Base-by-base conservation (phyloP, 768 basidiomycete genomes). In the Hygrocybe punicea region DNA sequence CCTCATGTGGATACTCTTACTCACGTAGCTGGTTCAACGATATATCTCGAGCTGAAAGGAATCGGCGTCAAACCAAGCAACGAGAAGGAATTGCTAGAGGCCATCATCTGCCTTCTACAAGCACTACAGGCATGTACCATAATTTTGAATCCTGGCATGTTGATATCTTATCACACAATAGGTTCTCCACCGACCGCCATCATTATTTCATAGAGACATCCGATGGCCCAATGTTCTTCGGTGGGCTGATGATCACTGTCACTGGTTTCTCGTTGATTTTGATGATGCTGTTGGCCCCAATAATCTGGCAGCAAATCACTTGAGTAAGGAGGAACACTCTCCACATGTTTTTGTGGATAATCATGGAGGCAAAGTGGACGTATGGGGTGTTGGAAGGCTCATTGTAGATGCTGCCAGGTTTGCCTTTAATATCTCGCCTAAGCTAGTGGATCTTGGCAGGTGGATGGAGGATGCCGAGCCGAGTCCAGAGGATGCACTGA, bases 121-220 rank as follows among this genome's bases (percentile, higher is more conserved):
- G 19, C 52, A 17, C 52, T 53, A 14, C 16, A 19, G 10, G 52
- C 37, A 53, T 53, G 50, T 13, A 51, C 21, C 50, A 29, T 25
- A 33, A 17, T 24, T 39, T 39, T 37, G 23, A 19, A 8, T 42
- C 3, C 7, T 16, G 9, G 13, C 4, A 39, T 39, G 13, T 23
- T n/a, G 35, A 14, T 6, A n/a, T 42, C 39, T 25, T 6, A 40
- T 40, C 19, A n/a, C 29, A 14, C 19, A 42, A 17, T 42, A 53
- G 52, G 52, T 53, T 25, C 52, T 53, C 10, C 52, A 53, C 39
- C 19, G 6, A 16, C 34, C 37, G 17, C 52, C 52, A 42, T 23
- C 52, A 34, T 29, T 53, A 35, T 53, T 53, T 35, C 52, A 53
- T 35, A 33, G 52, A 24, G 52, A 53, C 29, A 53, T 53, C 37